A percentile compares a stretch with the other conserved stretches of the same genome.
Evolutionary conservation across 768 basidiomycete genomes (phyloP).

Genomic region (Leccinum broughii): DNA sequence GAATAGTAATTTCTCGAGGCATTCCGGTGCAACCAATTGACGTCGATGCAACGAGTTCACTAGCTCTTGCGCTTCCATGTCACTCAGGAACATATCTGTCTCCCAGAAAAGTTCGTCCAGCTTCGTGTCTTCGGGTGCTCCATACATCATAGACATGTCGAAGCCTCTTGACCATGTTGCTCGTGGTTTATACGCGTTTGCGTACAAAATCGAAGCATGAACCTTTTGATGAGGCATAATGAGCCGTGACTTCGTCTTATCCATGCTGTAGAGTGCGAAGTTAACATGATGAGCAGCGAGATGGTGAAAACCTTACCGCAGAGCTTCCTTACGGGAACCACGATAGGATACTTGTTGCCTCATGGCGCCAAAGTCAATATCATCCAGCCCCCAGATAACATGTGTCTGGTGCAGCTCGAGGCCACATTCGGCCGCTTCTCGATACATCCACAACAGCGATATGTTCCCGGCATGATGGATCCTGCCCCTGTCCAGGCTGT

Average conservation of each 20-base stretch:
- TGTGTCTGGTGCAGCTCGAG: constrained; percentile 14
- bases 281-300: not conserved
- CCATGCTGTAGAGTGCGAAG: not conserved
- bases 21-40: constrained; percentile 8
- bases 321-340: too few relatives aligned
- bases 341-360: too few relatives aligned
- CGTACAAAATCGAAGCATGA: not conserved
- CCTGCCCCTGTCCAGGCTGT: constrained; percentile 4
- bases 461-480: not conserved
- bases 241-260: constrained; percentile 9
- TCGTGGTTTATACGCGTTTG: not conserved
- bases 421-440: not conserved
- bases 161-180: not conserved
- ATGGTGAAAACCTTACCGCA: too few relatives aligned
- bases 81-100: constrained; percentile 8
- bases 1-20: constrained; percentile 15
- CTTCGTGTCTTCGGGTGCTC: not conserved
- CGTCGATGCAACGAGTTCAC: not conserved
- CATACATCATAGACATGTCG: not conserved
- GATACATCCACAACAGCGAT: not conserved
- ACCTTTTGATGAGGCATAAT: not conserved
- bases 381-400: not conserved
- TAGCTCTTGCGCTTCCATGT: constrained; percentile 3
- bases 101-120: constrained; percentile 9
- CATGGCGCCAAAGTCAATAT: too few relatives aligned